phyloP scores from a whole-genome alignment of 495 filamentous ascomycete genomes.

The Penicillium bovifimosum region DNA sequence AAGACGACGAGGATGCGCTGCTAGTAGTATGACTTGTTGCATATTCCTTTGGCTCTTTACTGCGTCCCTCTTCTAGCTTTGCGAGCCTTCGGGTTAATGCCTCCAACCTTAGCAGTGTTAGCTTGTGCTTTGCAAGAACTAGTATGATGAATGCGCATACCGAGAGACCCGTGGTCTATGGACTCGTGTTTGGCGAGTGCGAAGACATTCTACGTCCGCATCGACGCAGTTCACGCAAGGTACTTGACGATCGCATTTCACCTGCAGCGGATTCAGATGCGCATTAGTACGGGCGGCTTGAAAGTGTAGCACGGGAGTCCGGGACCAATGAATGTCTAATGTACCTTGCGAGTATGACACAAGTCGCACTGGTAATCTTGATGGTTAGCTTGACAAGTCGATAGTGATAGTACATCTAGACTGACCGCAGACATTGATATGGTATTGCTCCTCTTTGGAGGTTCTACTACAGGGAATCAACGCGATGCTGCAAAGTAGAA shows the following conservation, averaged over 20 bases:
- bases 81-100: conserved; percentile 20
- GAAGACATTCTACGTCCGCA: conserved; percentile 20
- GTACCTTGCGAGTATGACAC: conserved; percentile 27
- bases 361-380: conserved; percentile 19
- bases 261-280: conserved; percentile 6
- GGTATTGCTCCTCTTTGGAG: neutral
- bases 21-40: conserved; percentile 5
- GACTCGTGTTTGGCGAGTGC: conserved; percentile 20
- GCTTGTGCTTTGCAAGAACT: neutral
- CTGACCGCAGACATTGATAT: conserved; percentile 19
- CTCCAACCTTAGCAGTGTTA: conserved; percentile 14
- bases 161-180: conserved; percentile 25
- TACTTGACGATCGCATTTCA: conserved; percentile 29
- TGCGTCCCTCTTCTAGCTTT: conserved; percentile 16
- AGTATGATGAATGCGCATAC: neutral
- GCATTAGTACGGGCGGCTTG: neutral
- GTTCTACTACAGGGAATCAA: neutral
- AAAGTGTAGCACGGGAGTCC: neutral
- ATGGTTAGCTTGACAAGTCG: neutral
- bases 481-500: neutral
- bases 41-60: neutral
- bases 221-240: conserved; percentile 26
- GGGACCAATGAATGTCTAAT: neutral
- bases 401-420: neutral
- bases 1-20: conserved; percentile 9